Evolutionary conservation across 106 monocot genomes (phyloP), one percentile per base, ranked within the genome.

Genomic region (Apostasia ramifera): DNA sequence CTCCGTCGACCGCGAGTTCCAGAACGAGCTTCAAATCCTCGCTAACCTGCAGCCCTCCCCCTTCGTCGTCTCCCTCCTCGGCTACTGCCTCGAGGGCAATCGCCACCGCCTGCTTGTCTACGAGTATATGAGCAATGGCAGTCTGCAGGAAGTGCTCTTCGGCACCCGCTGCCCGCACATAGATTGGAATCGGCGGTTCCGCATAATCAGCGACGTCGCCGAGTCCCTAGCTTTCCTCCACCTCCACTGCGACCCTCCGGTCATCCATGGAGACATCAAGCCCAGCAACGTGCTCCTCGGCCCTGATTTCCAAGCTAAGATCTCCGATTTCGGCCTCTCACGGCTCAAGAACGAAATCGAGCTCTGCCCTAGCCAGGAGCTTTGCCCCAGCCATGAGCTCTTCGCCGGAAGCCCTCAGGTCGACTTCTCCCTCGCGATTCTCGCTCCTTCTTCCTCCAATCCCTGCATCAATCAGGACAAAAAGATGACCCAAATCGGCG

Each of bases 181-280:
- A 14, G 9, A 44, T 39, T 85, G 86, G 79, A 68, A 75, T 5
- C 55, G 41, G n/a, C 69, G 87, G 69, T 87, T 80, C 63, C 44
- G 38, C 12, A 81, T 87, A 63, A 67, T 85, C 47, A 65, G 80
- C 55, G 91, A 87, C 63, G 75, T 85, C 49, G 91, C 91, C 12
- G 50, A 40, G 2, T 87, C 79, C 8, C 69, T 86, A 6, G 71
- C 74, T 44, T 91, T 86, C 57, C 84, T 95, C 10, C 94, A 91
- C 67, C 59, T 63, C 7, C 71, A 80, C 6, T 91, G 91, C 80
- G 82, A 88, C 14, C 94, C 86, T 0, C 91, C 94, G 26, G 85
- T 91, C 13, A 73, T 95, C 61, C 94, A 95, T 45, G 91, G 94
- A 6, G 94, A 95, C 68, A 76, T 95, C 47, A 95, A 95, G 85